Evolutionary conservation across 2,329 filamentous ascomycete species (phyloP).

Genomic region (Fusarium coicis): DNA sequence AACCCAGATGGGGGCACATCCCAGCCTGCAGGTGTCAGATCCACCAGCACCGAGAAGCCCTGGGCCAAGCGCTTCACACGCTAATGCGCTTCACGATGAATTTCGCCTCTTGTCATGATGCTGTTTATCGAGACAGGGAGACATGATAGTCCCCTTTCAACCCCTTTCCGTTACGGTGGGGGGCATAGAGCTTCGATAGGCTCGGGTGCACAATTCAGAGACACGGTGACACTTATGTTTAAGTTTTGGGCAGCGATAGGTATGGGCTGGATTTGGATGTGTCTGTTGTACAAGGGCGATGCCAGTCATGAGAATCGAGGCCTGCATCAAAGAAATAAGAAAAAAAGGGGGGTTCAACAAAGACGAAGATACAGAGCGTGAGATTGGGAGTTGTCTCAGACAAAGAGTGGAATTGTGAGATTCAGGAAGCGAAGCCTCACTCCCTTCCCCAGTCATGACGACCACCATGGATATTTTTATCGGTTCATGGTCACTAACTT

Average conservation of each 20-base stretch:
- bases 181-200: slow-evolving; percentile 22
- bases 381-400: slow-evolving; percentile 16
- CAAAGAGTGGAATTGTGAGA: slow-evolving; percentile 30
- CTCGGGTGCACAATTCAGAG: slow-evolving; percentile 11
- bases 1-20: slow-evolving; percentile 29
- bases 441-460: slow-evolving; percentile 7
- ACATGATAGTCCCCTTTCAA: slow-evolving; percentile 15
- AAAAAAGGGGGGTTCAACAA: slow-evolving; percentile 11
- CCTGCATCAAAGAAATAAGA: slow-evolving; percentile 4
- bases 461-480: slow-evolving; percentile 23
- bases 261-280: slow-evolving; percentile 14
- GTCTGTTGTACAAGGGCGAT: slow-evolving; percentile 29
- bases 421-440: slow-evolving; percentile 25
- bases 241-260: slow-evolving; percentile 33
- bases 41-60: slow-evolving; percentile 29
- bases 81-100: slow-evolving; percentile 27
- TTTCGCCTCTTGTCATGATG: slow-evolving; percentile 31
- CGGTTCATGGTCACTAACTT: neutral
- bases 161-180: slow-evolving; percentile 18
- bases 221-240: slow-evolving; percentile 11
- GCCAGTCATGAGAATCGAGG: slow-evolving; percentile 30
- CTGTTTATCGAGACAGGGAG: slow-evolving; percentile 9
- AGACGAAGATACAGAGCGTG: slow-evolving; percentile 12
- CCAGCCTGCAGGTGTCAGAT: slow-evolving; percentile 39
- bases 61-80: slow-evolving; percentile 23